A percentile compares a stretch with the other conserved stretches of the same genome.
These are phyloP conservation scores for Lupinus albus DNA, from an alignment of 306 rosid genomes.

Conservation along the genomic window DNA sequence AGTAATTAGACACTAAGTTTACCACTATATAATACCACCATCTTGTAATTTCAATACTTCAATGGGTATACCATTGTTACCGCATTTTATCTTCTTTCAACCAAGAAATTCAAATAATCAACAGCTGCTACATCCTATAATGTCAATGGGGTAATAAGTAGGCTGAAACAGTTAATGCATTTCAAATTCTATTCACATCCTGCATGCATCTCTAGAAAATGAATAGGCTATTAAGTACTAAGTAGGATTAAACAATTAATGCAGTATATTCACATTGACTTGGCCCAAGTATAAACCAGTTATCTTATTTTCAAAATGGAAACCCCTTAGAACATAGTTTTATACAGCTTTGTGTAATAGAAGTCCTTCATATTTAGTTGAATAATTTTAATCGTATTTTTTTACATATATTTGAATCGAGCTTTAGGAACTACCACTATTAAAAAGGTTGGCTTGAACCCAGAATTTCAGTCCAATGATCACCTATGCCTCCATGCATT, in stretches of 20 bases:
- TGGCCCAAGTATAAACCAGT: not conserved
- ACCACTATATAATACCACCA: not conserved
- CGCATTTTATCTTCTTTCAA: too few species aligned
- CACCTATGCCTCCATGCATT: not conserved
- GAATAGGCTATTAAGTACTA: not conserved
- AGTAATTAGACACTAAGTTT: conserved; percentile 4
- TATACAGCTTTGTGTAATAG: not conserved
- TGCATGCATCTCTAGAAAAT: conserved; percentile 11
- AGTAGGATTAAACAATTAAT: conserved; percentile 15
- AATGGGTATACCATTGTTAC: conserved; percentile 10
- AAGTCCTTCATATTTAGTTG: not conserved
- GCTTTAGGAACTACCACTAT: not conserved
- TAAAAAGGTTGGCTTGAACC: not conserved
- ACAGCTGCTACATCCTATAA: too few species aligned
- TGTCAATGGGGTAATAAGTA: too few species aligned
- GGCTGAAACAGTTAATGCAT: too few species aligned
- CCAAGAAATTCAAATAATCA: too few species aligned
- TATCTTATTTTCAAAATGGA: not conserved
- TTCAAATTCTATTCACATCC: conserved; percentile 12
- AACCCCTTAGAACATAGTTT: conserved; percentile 1
- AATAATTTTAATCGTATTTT: not conserved
- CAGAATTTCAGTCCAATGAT: not conserved
- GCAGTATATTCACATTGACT: too few species aligned
- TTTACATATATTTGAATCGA: conserved; percentile 5
- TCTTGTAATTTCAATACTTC: conserved; percentile 17